Evolutionary conservation across 2,329 filamentous ascomycete genomes (phyloP), one percentile per base, ranked within the genome.

Genomic region (Aspergillus jensenii): DNA sequence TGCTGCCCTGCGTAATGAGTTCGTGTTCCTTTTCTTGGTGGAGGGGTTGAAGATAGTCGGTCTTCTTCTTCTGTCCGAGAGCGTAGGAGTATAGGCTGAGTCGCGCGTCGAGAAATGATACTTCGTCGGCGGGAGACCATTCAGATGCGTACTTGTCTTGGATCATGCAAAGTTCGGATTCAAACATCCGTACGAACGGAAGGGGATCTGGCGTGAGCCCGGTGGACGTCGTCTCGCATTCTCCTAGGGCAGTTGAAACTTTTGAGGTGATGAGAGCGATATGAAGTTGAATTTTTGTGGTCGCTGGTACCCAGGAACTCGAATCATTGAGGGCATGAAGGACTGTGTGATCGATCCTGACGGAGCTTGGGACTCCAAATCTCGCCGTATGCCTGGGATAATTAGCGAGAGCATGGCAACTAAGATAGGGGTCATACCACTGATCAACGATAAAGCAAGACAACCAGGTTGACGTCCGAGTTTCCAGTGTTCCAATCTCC

Each of bases 331-430:
- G 14, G 11, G 37, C 37, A n/a, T 52, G 50, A 6, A 52, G 39
- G 25, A 52, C 39, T n/a, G 50, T 52, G 9, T 52, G 50, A n/a
- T 52, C 50, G n/a, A 52, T 44, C 23, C 50, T 31, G 25, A 25
- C 45, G n/a, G 39, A 52, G n/a, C 50, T 35, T 8, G 50, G 50
- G 39, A 44, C 50, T 0, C 50, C 39, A 1, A 44, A 52, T 52
- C 50, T 19, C 23, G 50, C 50, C 19, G 50, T 52, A 15, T 52
- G 50, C 50, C 39, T 52, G 25, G 15, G 12, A 5, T 2, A 33
- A 44, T 52, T 2, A 52, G 50, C 39, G n/a, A 45, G 25, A 2
- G 12, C 14, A 37, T 37, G 14, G 15, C 0, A 37, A n/a, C 14
- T 37, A 2, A 7, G 35, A 7, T 15, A n/a, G 0, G 5, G 7